Evolutionary conservation across 352 stramenopile species (phyloP).

Genomic region (Phytophthora chlamydospora): DNA sequence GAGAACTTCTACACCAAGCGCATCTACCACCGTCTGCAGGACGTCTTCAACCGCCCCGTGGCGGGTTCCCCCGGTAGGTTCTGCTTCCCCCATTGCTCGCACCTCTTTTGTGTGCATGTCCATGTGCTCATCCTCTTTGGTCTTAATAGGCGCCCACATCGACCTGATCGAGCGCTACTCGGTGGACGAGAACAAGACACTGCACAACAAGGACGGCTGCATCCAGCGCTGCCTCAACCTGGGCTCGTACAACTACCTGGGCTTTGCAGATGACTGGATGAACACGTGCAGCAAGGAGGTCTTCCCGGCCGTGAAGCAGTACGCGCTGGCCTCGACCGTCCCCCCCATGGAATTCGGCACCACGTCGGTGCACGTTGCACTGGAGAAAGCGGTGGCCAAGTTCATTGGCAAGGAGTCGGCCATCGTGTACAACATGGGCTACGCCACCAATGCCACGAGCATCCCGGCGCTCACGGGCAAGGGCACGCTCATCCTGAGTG

Average conservation of each 20-base stretch:
- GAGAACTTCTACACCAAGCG: constrained; percentile 99
- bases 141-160: constrained; percentile 78
- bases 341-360: constrained; percentile 88
- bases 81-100: neutral
- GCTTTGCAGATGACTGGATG: constrained; percentile 99
- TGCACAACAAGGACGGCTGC: constrained; percentile 71
- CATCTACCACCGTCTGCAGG: constrained; percentile 97
- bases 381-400: constrained; percentile 93
- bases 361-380: constrained; percentile 89
- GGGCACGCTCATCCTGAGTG: constrained; percentile 95
- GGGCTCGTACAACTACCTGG: constrained; percentile 99
- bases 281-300: constrained; percentile 95
- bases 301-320: constrained; percentile 85
- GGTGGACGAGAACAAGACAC: constrained; percentile 83
- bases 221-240: constrained; percentile 95
- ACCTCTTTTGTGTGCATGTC: neutral
- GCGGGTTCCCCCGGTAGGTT: constrained; percentile 55
- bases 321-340: constrained; percentile 80
- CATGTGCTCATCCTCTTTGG: neutral
- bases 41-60: constrained; percentile 86
- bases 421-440: constrained; percentile 99
- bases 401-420: constrained; percentile 98
- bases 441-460: constrained; percentile 98
- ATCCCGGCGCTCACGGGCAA: constrained; percentile 96
- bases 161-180: constrained; percentile 95